These are phyloP conservation scores for Apophysomyces variabilis DNA, from an alignment of 371 early-diverging fungal genomes.

Conservation along the genomic window DNA sequence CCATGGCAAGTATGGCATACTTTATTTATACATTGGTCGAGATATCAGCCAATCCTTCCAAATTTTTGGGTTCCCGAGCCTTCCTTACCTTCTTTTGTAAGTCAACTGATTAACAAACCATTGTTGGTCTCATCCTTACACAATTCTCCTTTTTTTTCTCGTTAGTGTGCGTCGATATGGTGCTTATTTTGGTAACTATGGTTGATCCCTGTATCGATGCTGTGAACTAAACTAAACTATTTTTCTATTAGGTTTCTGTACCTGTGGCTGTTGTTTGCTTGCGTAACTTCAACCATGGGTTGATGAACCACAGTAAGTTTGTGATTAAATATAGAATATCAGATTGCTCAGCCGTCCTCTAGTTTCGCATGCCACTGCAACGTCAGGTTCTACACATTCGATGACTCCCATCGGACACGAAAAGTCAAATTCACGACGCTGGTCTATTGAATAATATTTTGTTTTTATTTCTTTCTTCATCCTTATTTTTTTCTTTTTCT, in stretches of 20 bases:
- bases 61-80: slow-evolving; percentile 58
- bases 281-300: slow-evolving; percentile 32
- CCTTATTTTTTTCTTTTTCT: background rate
- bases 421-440: slow-evolving; percentile 25
- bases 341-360: background rate
- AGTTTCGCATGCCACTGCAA: slow-evolving; percentile 29
- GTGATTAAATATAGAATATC: background rate
- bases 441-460: slow-evolving; percentile 31
- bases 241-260: slow-evolving; percentile 25
- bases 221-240: slow-evolving; percentile 1
- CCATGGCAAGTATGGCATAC: slow-evolving; percentile 65
- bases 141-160: background rate
- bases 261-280: slow-evolving; percentile 34
- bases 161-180: slow-evolving; percentile 40
- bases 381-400: slow-evolving; percentile 22
- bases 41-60: slow-evolving; percentile 59
- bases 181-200: slow-evolving; percentile 30
- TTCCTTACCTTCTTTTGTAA: slow-evolving; percentile 76
- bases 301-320: slow-evolving; percentile 39
- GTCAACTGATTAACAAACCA: slow-evolving; percentile 7
- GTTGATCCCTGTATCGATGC: background rate
- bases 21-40: slow-evolving; percentile 75
- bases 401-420: slow-evolving; percentile 30
- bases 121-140: background rate
- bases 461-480: background rate